Evolutionary conservation across 306 rosid species (phyloP).

Genomic region (Begonia peltatifolia): DNA sequence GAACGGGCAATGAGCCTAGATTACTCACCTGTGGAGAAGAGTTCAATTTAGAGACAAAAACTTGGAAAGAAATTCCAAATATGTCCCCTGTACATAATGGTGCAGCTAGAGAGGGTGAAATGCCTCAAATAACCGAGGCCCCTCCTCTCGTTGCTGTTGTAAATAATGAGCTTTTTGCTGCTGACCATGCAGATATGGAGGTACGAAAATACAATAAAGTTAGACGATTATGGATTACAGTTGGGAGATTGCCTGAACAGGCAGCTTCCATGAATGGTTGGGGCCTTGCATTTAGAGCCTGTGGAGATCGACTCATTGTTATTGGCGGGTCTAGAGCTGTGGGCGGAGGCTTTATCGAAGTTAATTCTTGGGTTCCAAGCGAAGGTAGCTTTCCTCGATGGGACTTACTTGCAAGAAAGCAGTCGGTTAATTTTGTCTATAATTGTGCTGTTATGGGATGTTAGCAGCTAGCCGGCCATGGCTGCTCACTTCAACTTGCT

Average conservation of each 20-base stretch:
- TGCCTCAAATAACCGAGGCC: slow-evolving; percentile 68
- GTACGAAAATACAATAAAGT: slow-evolving; percentile 61
- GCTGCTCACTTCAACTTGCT: background rate
- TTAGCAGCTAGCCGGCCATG: slow-evolving; percentile 37
- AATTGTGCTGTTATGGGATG: slow-evolving; percentile 99
- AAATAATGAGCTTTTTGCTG: slow-evolving; percentile 63
- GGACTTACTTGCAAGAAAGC: slow-evolving; percentile 65
- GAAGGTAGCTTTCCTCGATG: slow-evolving; percentile 86
- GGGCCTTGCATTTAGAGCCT: slow-evolving; percentile 95
- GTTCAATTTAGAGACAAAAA: slow-evolving; percentile 45
- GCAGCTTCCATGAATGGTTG: slow-evolving; percentile 79
- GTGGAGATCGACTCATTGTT: slow-evolving; percentile 75
- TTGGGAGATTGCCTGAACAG: slow-evolving; percentile 78
- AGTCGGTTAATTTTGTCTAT: slow-evolving; percentile 70
- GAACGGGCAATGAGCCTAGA: slow-evolving; percentile 32
- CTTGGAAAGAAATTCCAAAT: slow-evolving; percentile 64
- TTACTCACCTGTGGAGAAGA: slow-evolving; percentile 79
- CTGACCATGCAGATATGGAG: slow-evolving; percentile 79
- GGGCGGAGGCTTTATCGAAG: slow-evolving; percentile 56
- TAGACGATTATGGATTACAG: slow-evolving; percentile 31
- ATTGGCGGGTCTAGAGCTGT: slow-evolving; percentile 68
- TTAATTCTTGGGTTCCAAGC: slow-evolving; percentile 89
- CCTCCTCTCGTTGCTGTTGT: slow-evolving; percentile 92
- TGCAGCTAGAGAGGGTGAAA: slow-evolving; percentile 26
- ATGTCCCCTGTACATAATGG: slow-evolving; percentile 75